A percentile compares a stretch with the other conserved stretches of the same genome.
Conservation (phyloP, 495 filamentous ascomycete species). For the Annulohypoxylon maeteangense region DNA sequence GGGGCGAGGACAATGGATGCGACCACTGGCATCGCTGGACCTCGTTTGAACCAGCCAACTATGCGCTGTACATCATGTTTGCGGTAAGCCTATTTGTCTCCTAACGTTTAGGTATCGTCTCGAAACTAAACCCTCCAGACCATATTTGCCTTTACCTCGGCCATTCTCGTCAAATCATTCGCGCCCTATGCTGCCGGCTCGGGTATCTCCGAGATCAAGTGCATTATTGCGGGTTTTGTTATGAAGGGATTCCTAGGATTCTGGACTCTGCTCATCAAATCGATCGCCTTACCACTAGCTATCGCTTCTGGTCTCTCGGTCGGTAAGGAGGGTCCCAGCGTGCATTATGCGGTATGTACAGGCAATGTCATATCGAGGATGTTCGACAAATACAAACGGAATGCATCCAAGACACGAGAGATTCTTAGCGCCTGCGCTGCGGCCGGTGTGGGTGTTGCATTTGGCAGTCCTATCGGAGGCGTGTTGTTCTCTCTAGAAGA, state of each 20-base stretch:
- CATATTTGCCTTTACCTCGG: conserved; percentile 83
- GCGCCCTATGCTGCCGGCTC: conserved; percentile 97
- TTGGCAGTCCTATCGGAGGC: conserved; percentile 96
- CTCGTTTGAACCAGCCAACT: conserved; percentile 79
- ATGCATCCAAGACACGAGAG: conserved; percentile 94
- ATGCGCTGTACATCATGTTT: conserved; percentile 88
- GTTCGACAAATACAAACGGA: conserved; percentile 92
- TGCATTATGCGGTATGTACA: conserved; percentile 97
- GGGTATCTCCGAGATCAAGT: conserved; percentile 99
- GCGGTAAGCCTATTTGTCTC: conserved; percentile 66
- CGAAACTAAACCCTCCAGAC: conserved; percentile 59
- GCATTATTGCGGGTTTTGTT: conserved; percentile 98
- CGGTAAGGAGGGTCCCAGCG: conserved; percentile 96
- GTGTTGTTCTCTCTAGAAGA: conserved; percentile 98
- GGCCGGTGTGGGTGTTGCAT: conserved; percentile 94
- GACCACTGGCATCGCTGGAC: conserved; percentile 93
- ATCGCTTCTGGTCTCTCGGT: conserved; percentile 96
- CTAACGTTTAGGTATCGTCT: background rate
- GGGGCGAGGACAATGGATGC: conserved; percentile 93
- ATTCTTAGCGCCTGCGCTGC: conserved; percentile 95
- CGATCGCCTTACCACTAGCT: conserved; percentile 86
- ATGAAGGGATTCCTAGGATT: conserved; percentile 98
- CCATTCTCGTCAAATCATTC: conserved; percentile 88
- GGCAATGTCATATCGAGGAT: conserved; percentile 95
- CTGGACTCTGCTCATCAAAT: conserved; percentile 95